phyloP scores from a whole-genome alignment of 176 grass and related monocot genomes.

The Miscanthus lutarioriparius region DNA sequence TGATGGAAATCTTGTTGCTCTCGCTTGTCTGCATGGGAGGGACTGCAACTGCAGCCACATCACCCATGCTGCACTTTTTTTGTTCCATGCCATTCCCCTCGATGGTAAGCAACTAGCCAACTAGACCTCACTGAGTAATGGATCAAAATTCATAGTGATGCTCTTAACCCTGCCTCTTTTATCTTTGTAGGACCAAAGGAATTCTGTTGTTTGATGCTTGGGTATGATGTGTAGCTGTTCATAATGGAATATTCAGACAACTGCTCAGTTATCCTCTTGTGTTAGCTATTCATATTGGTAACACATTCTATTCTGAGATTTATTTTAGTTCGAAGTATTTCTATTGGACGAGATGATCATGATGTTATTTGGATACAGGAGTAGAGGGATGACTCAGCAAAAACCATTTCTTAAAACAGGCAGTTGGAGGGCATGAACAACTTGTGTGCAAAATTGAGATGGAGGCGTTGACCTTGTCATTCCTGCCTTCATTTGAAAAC shows the following conservation, averaged over 20 bases:
- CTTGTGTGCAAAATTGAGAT: background rate
- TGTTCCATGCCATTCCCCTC: slow-evolving; percentile 23
- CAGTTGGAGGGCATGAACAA: background rate
- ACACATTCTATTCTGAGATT: background rate
- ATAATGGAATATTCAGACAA: background rate
- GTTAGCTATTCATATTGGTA: slow-evolving; percentile 3
- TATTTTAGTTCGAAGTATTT: too few relatives aligned
- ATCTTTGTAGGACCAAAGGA: background rate
- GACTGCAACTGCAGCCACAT: background rate
- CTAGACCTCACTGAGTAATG: background rate
- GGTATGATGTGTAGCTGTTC: slow-evolving; percentile 12
- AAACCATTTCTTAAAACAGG: background rate
- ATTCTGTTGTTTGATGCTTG: slow-evolving; percentile 8
- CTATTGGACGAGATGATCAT: too few relatives aligned
- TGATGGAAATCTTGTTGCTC: slow-evolving; percentile 25
- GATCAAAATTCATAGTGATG: background rate
- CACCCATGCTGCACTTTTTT: background rate
- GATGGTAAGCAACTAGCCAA: background rate
- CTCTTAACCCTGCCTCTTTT: background rate
- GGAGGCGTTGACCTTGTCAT: slow-evolving; percentile 3
- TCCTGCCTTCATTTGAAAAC: background rate
- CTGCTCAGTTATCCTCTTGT: background rate
- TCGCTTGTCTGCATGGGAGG: slow-evolving; percentile 30
- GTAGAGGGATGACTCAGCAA: background rate
- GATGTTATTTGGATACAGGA: background rate